Conservation (phyloP, 2,329 filamentous ascomycete genomes). For the Paracorniculantispora psalliotae region DNA sequence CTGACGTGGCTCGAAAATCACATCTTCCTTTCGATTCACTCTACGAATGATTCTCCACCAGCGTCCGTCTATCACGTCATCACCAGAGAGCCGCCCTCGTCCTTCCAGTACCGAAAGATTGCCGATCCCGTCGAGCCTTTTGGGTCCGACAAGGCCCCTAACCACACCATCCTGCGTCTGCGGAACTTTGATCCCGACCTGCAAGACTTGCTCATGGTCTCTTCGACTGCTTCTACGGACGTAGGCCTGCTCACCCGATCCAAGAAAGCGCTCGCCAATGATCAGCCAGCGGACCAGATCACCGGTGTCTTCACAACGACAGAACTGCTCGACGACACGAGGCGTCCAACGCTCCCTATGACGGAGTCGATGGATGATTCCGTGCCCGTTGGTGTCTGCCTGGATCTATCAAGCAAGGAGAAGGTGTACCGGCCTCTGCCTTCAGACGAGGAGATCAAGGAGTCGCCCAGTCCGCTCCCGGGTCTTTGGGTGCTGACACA, state of each 20-base stretch:
- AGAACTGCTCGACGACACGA: conserved; percentile 66
- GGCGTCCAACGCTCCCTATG: conserved; percentile 71
- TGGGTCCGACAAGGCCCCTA: conserved; percentile 60
- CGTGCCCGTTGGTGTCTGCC: conserved; percentile 71
- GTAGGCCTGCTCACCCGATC: conserved; percentile 74
- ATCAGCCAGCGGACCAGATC: conserved; percentile 54
- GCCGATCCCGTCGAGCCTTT: conserved; percentile 71
- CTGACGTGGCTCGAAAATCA: conserved; percentile 87
- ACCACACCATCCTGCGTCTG: conserved; percentile 73
- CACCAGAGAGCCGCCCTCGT: conserved; percentile 54
- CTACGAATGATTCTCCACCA: conserved; percentile 51
- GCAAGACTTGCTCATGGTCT: conserved; percentile 74
- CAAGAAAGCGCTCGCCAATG: conserved; percentile 58
- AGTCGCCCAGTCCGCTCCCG: conserved; percentile 76
- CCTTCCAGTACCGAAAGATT: conserved; percentile 69
- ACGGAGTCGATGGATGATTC: conserved; percentile 56
- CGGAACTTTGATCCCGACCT: conserved; percentile 76
- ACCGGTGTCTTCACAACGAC: conserved; percentile 69
- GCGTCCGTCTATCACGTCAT: conserved; percentile 76
- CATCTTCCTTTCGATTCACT: conserved; percentile 76
- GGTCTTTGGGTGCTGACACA: conserved; percentile 82
- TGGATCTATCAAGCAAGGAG: conserved; percentile 81
- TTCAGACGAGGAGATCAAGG: conserved; percentile 68
- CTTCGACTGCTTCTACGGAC: conserved; percentile 75
- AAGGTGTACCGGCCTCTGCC: conserved; percentile 74